Evolutionary conservation across 352 stramenopile genomes (phyloP), one percentile per base, ranked within the genome.

Genomic region (Blastocystis sp.): DNA sequence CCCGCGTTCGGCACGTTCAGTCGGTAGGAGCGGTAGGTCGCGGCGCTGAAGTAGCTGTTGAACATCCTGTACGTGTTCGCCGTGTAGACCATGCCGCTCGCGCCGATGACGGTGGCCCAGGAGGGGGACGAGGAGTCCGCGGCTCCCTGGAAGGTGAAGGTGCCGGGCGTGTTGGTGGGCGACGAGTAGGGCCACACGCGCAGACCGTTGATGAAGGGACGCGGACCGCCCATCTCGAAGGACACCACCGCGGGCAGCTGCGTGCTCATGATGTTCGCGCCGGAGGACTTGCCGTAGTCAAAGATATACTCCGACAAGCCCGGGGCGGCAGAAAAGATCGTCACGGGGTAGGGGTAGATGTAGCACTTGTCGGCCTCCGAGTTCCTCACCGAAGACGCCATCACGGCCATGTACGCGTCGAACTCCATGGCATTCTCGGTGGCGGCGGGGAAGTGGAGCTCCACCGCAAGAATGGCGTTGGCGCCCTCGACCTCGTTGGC

Each of bases 201-300:
- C 13, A 80, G 12, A 12, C 39, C 45, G 60, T 80, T 80, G 21
- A 80, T 62, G n/a, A 50, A 62, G 6, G 69, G 69, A n/a, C 35
- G 55, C 9, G 69, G 37, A 13, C 69, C 69, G 21, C 10, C 29
- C 24, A 80, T 62, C 19, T 37, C 35, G 4, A 65, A 62, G 33
- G 69, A 63, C 0, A 80, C n/a, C 1, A 41, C 63, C 13, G 69
- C 2, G 26, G 69, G 69, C 21, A 80, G 39, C 39, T n/a, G n/a
- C 24, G 67, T 55, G 45, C 6, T 55, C 6, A 16, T 16, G 45
- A 55, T 6, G 6, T 6, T 19, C 6, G 9, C 9, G 45, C 16
- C 9, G 6, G 45, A 55, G 45, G 45, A 6, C 45, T 19, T 16
- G 45, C 45, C 16, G 45, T 55, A 55, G 16, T 55, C 45, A 16